These are phyloP conservation scores for Ambrosia hybrid DNA, from an alignment of 140 eudicot genomes.

Conservation along the genomic window DNA sequence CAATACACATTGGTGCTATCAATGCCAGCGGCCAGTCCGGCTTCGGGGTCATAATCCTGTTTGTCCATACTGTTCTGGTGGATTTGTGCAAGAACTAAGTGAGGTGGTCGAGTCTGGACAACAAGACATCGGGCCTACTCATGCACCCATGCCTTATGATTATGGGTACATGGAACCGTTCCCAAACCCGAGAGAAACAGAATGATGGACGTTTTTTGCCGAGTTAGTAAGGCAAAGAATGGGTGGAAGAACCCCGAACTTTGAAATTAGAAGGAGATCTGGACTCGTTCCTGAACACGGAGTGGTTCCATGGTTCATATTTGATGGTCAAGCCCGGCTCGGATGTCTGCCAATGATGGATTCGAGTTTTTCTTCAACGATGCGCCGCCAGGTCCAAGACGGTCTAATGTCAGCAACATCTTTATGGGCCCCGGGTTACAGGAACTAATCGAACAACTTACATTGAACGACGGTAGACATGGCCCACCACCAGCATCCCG, in stretches of 20 bases:
- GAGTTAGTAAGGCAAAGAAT: slow-evolving; percentile 68
- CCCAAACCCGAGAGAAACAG: slow-evolving; percentile 59
- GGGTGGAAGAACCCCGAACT: slow-evolving; percentile 61
- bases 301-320: slow-evolving; percentile 61
- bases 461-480: slow-evolving; percentile 49
- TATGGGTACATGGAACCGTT: slow-evolving; percentile 53
- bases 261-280: slow-evolving; percentile 55
- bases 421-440: slow-evolving; percentile 81
- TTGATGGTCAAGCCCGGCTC: slow-evolving; percentile 56
- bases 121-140: slow-evolving; percentile 32
- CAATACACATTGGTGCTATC: slow-evolving; percentile 92
- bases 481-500: slow-evolving; percentile 92
- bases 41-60: slow-evolving; percentile 46
- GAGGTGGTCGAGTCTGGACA: slow-evolving; percentile 48
- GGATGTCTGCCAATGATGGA: slow-evolving; percentile 51
- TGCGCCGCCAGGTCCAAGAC: slow-evolving; percentile 44
- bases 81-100: slow-evolving; percentile 73
- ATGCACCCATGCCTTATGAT: slow-evolving; percentile 44
- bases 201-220: slow-evolving; percentile 64
- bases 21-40: slow-evolving; percentile 65
- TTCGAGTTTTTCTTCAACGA: slow-evolving; percentile 64
- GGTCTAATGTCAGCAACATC: slow-evolving; percentile 48
- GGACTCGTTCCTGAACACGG: slow-evolving; percentile 47
- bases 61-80: slow-evolving; percentile 76
- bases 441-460: slow-evolving; percentile 75